phyloP scores from a whole-genome alignment of 1,284 basidiomycete species.

The Takashimella tepidaria region DNA sequence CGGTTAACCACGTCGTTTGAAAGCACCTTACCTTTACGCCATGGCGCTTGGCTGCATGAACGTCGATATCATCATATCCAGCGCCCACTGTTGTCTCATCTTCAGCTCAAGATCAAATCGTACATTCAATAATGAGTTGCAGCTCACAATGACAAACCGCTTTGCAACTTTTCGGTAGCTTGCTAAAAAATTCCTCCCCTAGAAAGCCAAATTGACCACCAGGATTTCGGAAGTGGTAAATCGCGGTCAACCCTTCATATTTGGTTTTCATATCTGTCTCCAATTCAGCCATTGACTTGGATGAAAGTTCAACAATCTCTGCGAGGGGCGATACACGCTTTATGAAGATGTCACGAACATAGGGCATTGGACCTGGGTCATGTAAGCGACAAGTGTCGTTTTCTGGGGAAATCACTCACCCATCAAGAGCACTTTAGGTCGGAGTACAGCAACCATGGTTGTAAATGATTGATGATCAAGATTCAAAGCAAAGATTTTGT shows the following conservation, averaged over 20 bases:
- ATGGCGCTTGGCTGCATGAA: slow-evolving; percentile 53
- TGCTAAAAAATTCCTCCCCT: slow-evolving; percentile 24
- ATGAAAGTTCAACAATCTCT: slow-evolving; percentile 51
- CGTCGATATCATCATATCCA: slow-evolving; percentile 53
- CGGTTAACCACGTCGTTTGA: slow-evolving; percentile 46
- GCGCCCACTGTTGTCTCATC: slow-evolving; percentile 56
- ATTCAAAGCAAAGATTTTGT: too few species aligned
- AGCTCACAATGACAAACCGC: slow-evolving; percentile 56
- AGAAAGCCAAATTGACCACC: slow-evolving; percentile 16
- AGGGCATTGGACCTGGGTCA: slow-evolving; percentile 19
- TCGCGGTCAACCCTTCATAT: slow-evolving; percentile 64
- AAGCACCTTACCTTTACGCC: slow-evolving; percentile 16
- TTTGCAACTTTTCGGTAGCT: slow-evolving; percentile 57
- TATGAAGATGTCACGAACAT: slow-evolving; percentile 13
- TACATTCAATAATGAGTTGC: slow-evolving; percentile 33
- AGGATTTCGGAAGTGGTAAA: slow-evolving; percentile 57
- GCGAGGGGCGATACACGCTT: slow-evolving; percentile 11
- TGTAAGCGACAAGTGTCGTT: neutral
- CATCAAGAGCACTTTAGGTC: slow-evolving; percentile 15
- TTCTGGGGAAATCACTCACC: neutral
- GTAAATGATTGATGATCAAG: too few species aligned
- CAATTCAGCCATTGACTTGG: slow-evolving; percentile 61
- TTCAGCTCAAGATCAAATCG: slow-evolving; percentile 70
- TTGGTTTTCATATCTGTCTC: slow-evolving; percentile 61
- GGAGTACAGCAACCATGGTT: too few species aligned